Evolutionary conservation across 1,139 yeast species (phyloP).

Genomic region (Entelexis sorbosivorans): DNA sequence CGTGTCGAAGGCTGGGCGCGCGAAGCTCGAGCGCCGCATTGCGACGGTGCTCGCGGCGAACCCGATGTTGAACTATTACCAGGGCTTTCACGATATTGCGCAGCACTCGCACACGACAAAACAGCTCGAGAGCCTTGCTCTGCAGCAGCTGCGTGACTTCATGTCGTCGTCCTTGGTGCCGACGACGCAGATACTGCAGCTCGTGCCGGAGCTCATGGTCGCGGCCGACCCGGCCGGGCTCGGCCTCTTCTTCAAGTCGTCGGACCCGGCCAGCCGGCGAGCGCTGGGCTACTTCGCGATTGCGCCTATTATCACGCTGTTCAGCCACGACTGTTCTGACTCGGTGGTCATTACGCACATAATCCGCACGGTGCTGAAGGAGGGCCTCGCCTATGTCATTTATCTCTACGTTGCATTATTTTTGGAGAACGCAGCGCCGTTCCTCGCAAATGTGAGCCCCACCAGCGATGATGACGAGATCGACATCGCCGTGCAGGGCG

Average conservation of each 20-base stretch:
- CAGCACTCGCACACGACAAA: constrained; percentile 46
- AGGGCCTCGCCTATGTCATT: constrained; percentile 35
- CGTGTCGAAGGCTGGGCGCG: constrained; percentile 23
- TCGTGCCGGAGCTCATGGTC: constrained; percentile 54
- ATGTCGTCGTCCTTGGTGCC: constrained; percentile 64
- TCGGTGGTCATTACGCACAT: constrained; percentile 42
- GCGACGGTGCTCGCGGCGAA: constrained; percentile 47
- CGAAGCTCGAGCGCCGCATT: constrained; percentile 35
- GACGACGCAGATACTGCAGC: constrained; percentile 50
- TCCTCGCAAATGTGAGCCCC: constrained; percentile 30
- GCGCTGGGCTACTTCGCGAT: constrained; percentile 43
- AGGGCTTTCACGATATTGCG: constrained; percentile 86
- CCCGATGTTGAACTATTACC: constrained; percentile 65
- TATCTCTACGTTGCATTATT: constrained; percentile 52
- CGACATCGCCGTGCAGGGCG: constrained; percentile 26
- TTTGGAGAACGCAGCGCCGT: constrained; percentile 26
- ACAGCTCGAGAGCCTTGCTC: constrained; percentile 46
- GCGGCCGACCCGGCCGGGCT: constrained; percentile 39
- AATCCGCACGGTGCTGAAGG: constrained; percentile 53
- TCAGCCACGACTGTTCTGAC: constrained; percentile 57
- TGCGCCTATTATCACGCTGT: constrained; percentile 66
- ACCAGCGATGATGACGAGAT: constrained; percentile 25
- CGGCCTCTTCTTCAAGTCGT: constrained; percentile 39
- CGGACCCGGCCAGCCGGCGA: constrained; percentile 26
- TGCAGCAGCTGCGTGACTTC: constrained; percentile 66